Evolutionary conservation across 2,329 filamentous ascomycete species (phyloP), one percentile per base, ranked within the genome.

Genomic region (Aschersonia sp.): DNA sequence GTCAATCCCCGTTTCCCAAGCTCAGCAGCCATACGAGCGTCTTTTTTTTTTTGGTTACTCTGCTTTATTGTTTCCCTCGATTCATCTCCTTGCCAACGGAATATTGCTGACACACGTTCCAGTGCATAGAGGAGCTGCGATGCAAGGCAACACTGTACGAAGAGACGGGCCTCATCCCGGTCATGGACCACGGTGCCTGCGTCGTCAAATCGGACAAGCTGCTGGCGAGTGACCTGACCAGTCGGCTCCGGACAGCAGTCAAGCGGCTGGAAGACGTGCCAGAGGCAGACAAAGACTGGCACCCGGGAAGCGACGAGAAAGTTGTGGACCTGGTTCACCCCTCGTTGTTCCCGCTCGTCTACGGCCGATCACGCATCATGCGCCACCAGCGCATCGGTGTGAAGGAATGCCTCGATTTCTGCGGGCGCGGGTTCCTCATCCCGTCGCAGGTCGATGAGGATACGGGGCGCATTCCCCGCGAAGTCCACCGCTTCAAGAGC

Each of bases 251-350:
- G 31, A 52, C 56, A 3, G 69, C 67, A 1, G 69, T 75, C 33
- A 57, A 59, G 1, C 57, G 57, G 0, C 63, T 85, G 2, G 72
- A 81, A 50, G 59, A 72, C 14, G 65, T 74, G 1, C 69, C 72
- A 0, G 69, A 73, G 6, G 47, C 62, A 0, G 45, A 65, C 35
- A 71, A 73, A 52, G 79, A 83, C 58, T 85, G 73, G 70, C 76
- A 83, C 58, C 80, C 79, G 0, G 65, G 70, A 2, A 78, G 73
- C 0, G 63, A 77, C 33, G 59, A 64, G 1, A 71, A 69, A 50
- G 78, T 85, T 2, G 69, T 80, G 0, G 73, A 85, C 55, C 62
- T 84, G 1, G 69, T 84, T 5, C 72, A 84, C 52, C 79, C 80
- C 1, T 83, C 78, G 0, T 63, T 84, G 6, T 84, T 71, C 52